A percentile compares a stretch with the other conserved stretches of the same genome.
Conservation (phyloP, 2,329 filamentous ascomycete species). For the Microdochium bolleyi region DNA sequence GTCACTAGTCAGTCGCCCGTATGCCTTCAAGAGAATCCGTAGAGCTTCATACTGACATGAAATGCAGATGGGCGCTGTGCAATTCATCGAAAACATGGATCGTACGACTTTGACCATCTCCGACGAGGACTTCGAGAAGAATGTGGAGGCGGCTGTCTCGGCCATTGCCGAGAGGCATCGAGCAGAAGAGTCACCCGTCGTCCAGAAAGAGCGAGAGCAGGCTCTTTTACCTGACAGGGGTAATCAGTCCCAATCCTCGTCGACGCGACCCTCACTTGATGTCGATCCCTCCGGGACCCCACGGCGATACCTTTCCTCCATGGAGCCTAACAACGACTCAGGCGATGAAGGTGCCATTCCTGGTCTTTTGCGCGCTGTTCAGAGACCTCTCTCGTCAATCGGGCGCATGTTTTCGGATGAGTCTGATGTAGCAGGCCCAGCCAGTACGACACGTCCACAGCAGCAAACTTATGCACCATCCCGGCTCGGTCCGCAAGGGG, state of each 20-base stretch:
- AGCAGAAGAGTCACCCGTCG: conserved; percentile 35
- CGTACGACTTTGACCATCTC: conserved; percentile 87
- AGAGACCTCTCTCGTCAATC: conserved; percentile 83
- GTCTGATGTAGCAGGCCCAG: conserved; percentile 32
- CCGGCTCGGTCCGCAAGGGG: conserved; percentile 19
- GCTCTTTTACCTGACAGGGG: conserved; percentile 36
- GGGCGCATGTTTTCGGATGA: conserved; percentile 87
- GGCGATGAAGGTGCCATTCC: conserved; percentile 72
- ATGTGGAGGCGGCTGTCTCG: conserved; percentile 94
- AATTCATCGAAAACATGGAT: conserved; percentile 95
- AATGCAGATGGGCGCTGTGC: conserved; percentile 74
- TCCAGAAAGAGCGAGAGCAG: conserved; percentile 24
- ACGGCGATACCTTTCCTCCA: conserved; percentile 44
- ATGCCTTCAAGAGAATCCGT: neutral
- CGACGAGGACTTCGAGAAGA: conserved; percentile 90
- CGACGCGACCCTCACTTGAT: conserved; percentile 34
- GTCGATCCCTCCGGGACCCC: conserved; percentile 30
- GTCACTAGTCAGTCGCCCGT: conserved; percentile 56
- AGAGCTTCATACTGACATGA: neutral
- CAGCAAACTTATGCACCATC: conserved; percentile 27
- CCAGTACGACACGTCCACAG: conserved; percentile 26
- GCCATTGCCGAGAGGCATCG: conserved; percentile 89
- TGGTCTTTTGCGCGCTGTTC: conserved; percentile 81
- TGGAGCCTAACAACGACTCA: conserved; percentile 37
- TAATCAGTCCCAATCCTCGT: conserved; percentile 34